phyloP scores from a whole-genome alignment of 345 rosid genomes.

The Passiflora organensis region DNA sequence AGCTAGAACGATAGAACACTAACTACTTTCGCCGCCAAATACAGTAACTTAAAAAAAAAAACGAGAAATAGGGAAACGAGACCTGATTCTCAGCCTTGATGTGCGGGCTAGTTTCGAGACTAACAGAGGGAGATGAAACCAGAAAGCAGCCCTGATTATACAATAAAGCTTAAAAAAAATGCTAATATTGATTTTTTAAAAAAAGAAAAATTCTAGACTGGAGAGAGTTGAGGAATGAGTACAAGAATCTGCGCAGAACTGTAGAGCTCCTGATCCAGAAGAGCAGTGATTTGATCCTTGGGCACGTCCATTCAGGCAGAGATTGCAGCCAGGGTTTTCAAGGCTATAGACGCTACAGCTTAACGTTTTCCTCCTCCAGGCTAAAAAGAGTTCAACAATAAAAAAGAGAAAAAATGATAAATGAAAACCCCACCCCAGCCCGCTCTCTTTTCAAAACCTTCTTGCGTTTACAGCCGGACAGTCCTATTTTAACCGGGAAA shows the following conservation, averaged over 20 bases:
- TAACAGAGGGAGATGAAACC: slow-evolving; percentile 69
- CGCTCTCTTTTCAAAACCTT: background rate
- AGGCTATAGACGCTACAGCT: no score
- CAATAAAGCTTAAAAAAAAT: background rate
- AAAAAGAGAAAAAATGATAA: no score
- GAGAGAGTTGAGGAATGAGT: background rate
- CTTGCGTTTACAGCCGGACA: no score
- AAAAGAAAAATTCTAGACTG: background rate
- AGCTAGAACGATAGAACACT: no score
- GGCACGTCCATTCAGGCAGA: slow-evolving; percentile 90
- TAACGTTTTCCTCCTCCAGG: no score
- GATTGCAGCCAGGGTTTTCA: no score
- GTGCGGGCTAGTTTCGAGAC: slow-evolving; percentile 68
- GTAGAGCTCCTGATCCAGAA: slow-evolving; percentile 73
- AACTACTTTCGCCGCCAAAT: no score
- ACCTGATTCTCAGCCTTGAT: slow-evolving; percentile 92
- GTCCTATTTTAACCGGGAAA: no score
- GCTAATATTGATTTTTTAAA: background rate
- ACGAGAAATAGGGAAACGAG: background rate
- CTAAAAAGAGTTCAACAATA: no score
- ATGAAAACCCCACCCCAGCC: background rate
- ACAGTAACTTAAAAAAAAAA: background rate
- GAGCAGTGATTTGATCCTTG: slow-evolving; percentile 67
- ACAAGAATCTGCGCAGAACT: slow-evolving; percentile 84
- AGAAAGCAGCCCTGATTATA: slow-evolving; percentile 68